phyloP scores from a whole-genome alignment of 495 filamentous ascomycete genomes.

The Penicillium samsonianum region DNA sequence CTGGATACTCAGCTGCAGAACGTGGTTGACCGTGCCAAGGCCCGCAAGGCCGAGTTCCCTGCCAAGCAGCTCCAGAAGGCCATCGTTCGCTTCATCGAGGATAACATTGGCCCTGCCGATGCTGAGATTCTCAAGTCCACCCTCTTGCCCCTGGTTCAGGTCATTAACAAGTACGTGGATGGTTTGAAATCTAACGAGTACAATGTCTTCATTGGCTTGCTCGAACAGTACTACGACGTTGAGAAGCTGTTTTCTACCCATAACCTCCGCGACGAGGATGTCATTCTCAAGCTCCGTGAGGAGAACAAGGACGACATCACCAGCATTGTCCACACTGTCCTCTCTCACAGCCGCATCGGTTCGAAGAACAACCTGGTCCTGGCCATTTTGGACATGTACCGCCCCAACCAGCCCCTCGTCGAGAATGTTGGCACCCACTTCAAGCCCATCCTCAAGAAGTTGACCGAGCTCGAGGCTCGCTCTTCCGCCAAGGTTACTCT shows the following conservation, averaged over 20 bases:
- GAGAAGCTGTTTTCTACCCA: slow-evolving; percentile 86
- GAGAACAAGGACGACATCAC: slow-evolving; percentile 90
- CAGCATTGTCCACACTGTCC: slow-evolving; percentile 80
- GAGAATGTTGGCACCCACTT: slow-evolving; percentile 89
- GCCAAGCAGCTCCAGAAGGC: slow-evolving; percentile 84
- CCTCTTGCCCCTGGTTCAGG: slow-evolving; percentile 73
- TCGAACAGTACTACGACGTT: slow-evolving; percentile 77
- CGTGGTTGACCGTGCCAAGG: slow-evolving; percentile 77
- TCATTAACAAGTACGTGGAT: slow-evolving; percentile 82
- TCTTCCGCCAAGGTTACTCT: slow-evolving; percentile 92
- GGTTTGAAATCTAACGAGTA: slow-evolving; percentile 92
- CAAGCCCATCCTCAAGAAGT: slow-evolving; percentile 74
- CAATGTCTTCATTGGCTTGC: slow-evolving; percentile 71
- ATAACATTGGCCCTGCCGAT: slow-evolving; percentile 71
- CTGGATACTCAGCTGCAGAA: slow-evolving; percentile 78
- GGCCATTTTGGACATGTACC: slow-evolving; percentile 90
- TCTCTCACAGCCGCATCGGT: slow-evolving; percentile 88
- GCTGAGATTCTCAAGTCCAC: slow-evolving; percentile 70
- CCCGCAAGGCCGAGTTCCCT: slow-evolving; percentile 84
- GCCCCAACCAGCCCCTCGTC: slow-evolving; percentile 87
- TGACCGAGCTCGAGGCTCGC: slow-evolving; percentile 89
- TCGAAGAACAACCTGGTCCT: slow-evolving; percentile 94
- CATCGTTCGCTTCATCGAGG: slow-evolving; percentile 83
- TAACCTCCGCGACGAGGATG: slow-evolving; percentile 87
- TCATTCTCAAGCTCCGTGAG: slow-evolving; percentile 89